Base-by-base conservation (phyloP, 1,284 basidiomycete genomes). In the Sanghuangporus baumii region DNA sequence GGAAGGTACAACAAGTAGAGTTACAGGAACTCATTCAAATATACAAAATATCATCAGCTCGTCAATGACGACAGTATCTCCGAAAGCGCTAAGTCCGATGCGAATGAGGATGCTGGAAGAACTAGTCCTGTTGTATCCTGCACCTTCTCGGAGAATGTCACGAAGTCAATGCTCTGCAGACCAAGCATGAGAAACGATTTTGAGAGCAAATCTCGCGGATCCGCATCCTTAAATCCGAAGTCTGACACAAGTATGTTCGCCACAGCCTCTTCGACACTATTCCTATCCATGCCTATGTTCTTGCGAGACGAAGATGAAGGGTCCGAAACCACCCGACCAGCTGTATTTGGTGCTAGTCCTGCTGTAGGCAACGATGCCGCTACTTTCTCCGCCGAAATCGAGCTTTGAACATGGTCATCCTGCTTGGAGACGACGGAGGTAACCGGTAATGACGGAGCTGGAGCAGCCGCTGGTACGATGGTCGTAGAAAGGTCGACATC, bases 121-220 rank as follows among this genome's bases (percentile, higher is more conserved):
- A 31, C 31, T 26, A 61, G 9, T 3, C 62, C 62, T 14, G 59
- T 64, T 12, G n/a, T 26, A 20, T 7, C 40, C n/a, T n/a, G 20
- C 20, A 64, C 61, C 9, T 55, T 40, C 20, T 61, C 59, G 16
- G 59, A 38, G 37, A 64, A 64, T 18, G 51, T 26, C n/a, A 64
- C 54, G 40, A 64, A 61, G 34, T 64, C 62, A 23, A 64, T 55
- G 12, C 59, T 61, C 37, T 64, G 59, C 34, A 64, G 20, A 12
- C 62, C 62, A 26, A 61, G 37, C 26, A 52, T 38, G 34, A 55
- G 51, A 14, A 64, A 60, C 3, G 62, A 61, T 56, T 48, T 51
- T 14, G 50, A 61, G 16, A 64, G 54, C 46, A 64, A 38, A 16
- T 16, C 52, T n/a, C 18, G 26, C 9, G 59, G 54, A 23, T 40